Evolutionary conservation across 1,284 basidiomycete genomes (phyloP).

Genomic region (Pisolithus thermaeus): DNA sequence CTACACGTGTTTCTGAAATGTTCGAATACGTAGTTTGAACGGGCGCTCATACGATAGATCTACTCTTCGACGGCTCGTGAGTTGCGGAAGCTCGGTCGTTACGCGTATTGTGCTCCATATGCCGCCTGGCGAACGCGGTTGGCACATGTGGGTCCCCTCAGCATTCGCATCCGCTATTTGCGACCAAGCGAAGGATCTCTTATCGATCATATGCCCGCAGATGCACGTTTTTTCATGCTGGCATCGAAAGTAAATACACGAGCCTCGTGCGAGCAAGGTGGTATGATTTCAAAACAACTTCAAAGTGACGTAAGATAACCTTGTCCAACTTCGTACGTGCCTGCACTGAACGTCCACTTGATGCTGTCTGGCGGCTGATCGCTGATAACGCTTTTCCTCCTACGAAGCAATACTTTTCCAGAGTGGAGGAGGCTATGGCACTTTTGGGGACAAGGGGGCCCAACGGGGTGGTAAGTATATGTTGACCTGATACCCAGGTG

Average conservation of each 20-base stretch:
- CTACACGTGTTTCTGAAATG: conserved; percentile 17
- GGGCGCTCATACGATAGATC: neutral
- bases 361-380: neutral
- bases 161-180: neutral
- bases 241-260: neutral
- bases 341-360: neutral
- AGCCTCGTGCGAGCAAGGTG: neutral
- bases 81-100: too few relatives aligned
- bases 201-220: neutral
- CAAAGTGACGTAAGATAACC: conserved; percentile 1
- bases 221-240: neutral
- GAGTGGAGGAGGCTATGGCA: neutral
- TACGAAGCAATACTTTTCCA: neutral
- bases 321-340: neutral
- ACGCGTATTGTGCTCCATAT: too few relatives aligned
- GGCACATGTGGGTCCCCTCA: neutral
- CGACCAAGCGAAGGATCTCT: neutral
- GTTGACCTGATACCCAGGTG: neutral
- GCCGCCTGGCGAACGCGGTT: too few relatives aligned
- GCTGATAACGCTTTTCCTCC: conserved; percentile 2
- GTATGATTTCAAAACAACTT: neutral
- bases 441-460: neutral
- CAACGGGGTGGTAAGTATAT: neutral
- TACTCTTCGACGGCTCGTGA: neutral
- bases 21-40: neutral